phyloP scores from a whole-genome alignment of 1,284 basidiomycete genomes.

The Cryptococcus amylolentus region DNA sequence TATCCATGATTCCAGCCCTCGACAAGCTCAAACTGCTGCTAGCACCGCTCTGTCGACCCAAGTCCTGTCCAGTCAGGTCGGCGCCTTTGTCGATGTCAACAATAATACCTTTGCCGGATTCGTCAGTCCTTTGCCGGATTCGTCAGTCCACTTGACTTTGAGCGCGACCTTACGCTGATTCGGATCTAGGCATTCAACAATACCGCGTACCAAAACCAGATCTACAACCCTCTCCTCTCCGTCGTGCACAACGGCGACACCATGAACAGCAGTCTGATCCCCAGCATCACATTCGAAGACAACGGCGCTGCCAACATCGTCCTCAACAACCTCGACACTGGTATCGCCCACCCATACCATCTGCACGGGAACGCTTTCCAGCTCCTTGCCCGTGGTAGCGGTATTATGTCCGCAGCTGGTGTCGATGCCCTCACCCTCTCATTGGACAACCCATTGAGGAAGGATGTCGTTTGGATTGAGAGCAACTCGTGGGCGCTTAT shows the following conservation, averaged over 20 bases:
- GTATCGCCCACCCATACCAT: constrained; percentile 44
- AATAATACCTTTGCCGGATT: constrained; percentile 24
- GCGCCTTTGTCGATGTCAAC: constrained; percentile 17
- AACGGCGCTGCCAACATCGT: constrained; percentile 27
- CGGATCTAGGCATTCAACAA: constrained; percentile 30
- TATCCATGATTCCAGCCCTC: too few relatives aligned
- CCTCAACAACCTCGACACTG: constrained; percentile 41
- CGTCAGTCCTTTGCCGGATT: constrained; percentile 25
- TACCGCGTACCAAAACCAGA: constrained; percentile 28
- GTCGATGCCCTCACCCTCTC: constrained; percentile 22
- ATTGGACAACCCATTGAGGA: constrained; percentile 39
- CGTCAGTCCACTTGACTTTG: constrained; percentile 7
- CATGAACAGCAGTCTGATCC: constrained; percentile 17
- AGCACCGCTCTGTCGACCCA: constrained; percentile 14
- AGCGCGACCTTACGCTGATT: background rate
- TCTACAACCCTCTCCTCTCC: constrained; percentile 38
- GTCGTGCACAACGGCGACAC: constrained; percentile 21
- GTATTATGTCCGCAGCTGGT: constrained; percentile 19
- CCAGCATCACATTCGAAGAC: constrained; percentile 25
- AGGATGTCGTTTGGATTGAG: constrained; percentile 43
- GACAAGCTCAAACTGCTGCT: constrained; percentile 16
- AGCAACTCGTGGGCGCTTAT: constrained; percentile 24
- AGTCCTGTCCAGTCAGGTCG: constrained; percentile 23
- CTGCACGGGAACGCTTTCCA: constrained; percentile 33
- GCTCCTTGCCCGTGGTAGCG: constrained; percentile 40